Conservation (phyloP, 202 grass and related monocot species). For the Panicum virgatum region DNA sequence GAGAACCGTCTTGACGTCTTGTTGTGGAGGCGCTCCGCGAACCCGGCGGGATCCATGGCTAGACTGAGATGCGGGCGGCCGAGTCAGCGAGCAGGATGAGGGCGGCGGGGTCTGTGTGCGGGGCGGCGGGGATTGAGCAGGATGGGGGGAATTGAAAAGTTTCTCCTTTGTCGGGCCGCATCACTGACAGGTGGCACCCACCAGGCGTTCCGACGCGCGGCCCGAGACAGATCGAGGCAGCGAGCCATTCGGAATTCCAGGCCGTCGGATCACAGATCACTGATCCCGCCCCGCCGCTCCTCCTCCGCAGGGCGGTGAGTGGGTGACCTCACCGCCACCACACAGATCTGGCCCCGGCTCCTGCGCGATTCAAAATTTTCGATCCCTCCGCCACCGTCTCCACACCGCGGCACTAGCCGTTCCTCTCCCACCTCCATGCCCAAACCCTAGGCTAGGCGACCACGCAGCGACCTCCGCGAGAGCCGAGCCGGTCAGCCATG, state of each 20-base stretch:
- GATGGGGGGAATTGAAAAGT: background rate
- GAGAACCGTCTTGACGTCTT: constrained; percentile 29
- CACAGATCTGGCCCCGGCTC: background rate
- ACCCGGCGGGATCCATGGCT: background rate
- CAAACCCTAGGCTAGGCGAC: constrained; percentile 39
- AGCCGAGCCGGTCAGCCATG: constrained; percentile 45
- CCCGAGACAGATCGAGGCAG: background rate
- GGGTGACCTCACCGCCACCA: background rate
- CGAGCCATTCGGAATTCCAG: too few species aligned
- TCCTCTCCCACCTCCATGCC: constrained; percentile 24
- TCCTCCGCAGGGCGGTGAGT: background rate
- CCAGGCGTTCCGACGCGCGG: background rate
- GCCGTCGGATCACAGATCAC: constrained; percentile 43
- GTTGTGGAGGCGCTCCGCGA: background rate
- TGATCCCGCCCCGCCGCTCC: background rate
- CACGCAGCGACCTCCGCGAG: constrained; percentile 1
- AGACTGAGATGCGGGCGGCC: background rate
- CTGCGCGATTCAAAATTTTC: constrained; percentile 49
- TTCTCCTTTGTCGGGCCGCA: background rate
- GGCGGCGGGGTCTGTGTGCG: background rate
- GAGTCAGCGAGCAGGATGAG: background rate
- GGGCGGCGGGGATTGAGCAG: too few species aligned
- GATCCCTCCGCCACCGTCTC: background rate
- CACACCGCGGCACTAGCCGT: constrained; percentile 1
- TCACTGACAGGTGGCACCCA: background rate